Evolutionary conservation across 148 eudicot species (phyloP), one percentile per base, ranked within the genome.

Genomic region (Suaeda aralocaspica): DNA sequence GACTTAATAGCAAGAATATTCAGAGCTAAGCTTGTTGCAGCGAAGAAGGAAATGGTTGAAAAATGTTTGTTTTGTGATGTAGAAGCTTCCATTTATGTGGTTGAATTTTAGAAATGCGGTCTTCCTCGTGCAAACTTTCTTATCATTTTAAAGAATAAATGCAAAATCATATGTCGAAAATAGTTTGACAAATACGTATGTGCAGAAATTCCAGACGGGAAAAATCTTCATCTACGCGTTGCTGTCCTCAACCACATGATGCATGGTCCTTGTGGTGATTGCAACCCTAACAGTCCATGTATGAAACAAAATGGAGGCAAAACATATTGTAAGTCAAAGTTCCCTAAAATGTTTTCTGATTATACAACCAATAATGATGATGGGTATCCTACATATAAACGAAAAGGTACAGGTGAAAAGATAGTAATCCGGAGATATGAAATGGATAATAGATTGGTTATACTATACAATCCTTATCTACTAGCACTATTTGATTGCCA

Each of bases 101-200:
- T 69, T 2, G 72, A 69, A 16, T 68, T 69, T 28, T 42, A 57
- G n/a, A 15, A 69, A 16, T 2, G 72, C 0, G 72, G 72, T 0
- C 28, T 67, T 0, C 71, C 59, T 0, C 64, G 57, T 42, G 73
- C 65, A 0, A 55, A 70, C 18, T 7, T 70, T 3, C 6, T 70
- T 5, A 16, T 69, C 5, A 28, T 57, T 16, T 19, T 69, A 11
- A 9, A 28, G 18, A 1, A 22, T 7, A 1, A 18, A 0, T 25
- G 2, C 2, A 69, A 69, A 19, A 42, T 69, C 1, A 41, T 18
- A 4, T 0, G 9, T 2, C 64, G 50, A 0, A 26, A 42, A 0
- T 1, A 33, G 0, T 57, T 21, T 44, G 72, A 69, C 28, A 26
- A 26, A 12, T 57, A n/a, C 13, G 46, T 58, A 0, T 24, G 9